Evolutionary conservation across 1,284 basidiomycete genomes (phyloP), one percentile per base, ranked within the genome.

Genomic region (Agroathelia rolfsii): DNA sequence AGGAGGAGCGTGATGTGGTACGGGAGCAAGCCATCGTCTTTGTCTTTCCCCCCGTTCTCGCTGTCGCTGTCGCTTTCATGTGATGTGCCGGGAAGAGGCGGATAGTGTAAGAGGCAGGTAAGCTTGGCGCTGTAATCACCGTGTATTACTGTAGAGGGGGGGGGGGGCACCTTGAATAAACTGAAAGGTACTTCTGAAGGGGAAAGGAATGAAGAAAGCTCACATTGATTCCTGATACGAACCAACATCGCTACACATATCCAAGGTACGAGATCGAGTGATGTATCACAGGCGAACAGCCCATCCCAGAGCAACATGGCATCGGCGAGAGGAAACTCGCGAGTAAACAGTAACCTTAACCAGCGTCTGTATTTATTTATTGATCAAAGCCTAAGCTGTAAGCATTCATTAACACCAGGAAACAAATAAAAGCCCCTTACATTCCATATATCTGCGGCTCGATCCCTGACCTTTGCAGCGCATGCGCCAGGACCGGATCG

Each of bases 371-470:
- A n/a, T n/a, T n/a, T n/a, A n/a, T 34, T 28, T 28, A 32, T 46
- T 32, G 40, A 43, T 39, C 20, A 39, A 32, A 24, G n/a, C n/a
- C n/a, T n/a, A n/a, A n/a, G n/a, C n/a, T n/a, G n/a, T n/a, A n/a
- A n/a, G n/a, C n/a, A n/a, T n/a, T n/a, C n/a, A n/a, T 24, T 30
- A 39, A 34, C 28, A 21, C 14, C 4, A 3, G 34, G 18, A 32
- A 34, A 27, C n/a, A 15, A 32, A 40, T 16, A 19, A 35, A 30
- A 16, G 28, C 41, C 30, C 52, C 82, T 54, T 55, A 90, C 83
- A 95, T 90, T 36, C 87, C 88, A 60, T 89, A 96, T 28, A 95
- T 83, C 53, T 95, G 92, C 5, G 90, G 87, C 53, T 96, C 92
- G 26, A 95, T 80, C 2, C 82, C 83, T 20, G 77, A 70, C 19